Conservation (phyloP, 441 rosid genomes). For the Theobroma grandiflorum region DNA sequence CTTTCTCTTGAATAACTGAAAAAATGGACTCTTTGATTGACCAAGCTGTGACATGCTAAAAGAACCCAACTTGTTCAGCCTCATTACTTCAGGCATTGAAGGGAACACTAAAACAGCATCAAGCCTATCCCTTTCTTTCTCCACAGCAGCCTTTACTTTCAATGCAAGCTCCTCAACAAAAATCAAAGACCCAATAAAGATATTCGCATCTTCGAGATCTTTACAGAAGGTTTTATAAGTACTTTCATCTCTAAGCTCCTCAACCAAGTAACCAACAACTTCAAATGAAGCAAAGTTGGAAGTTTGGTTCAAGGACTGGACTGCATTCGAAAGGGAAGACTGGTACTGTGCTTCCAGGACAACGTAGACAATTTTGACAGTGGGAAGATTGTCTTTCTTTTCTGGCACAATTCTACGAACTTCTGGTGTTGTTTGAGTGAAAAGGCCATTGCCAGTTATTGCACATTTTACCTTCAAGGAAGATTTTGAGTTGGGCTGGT, state of each 20-base stretch:
- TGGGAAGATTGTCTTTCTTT: conserved; percentile 65
- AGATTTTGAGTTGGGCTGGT: conserved; percentile 46
- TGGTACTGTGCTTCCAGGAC: conserved; percentile 99
- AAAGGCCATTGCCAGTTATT: conserved; percentile 85
- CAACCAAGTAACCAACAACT: conserved; percentile 94
- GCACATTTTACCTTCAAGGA: conserved; percentile 62
- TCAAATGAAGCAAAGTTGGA: conserved; percentile 69
- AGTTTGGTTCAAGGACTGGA: conserved; percentile 69
- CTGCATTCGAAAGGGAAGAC: conserved; percentile 79
- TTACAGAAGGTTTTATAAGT: conserved; percentile 79
- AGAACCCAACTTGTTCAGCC: conserved; percentile 94
- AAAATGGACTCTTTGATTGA: conserved; percentile 95
- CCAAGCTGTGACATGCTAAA: conserved; percentile 98
- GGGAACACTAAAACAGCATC: conserved; percentile 98
- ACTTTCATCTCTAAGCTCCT: conserved; percentile 77
- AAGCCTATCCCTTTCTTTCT: conserved; percentile 93
- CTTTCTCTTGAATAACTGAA: conserved; percentile 92
- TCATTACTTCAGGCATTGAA: conserved; percentile 99
- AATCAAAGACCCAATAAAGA: conserved; percentile 94
- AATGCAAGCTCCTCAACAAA: conserved; percentile 94
- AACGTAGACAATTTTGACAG: conserved; percentile 87
- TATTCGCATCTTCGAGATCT: conserved; percentile 88
- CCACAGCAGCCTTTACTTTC: conserved; percentile 90
- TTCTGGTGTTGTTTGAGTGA: conserved; percentile 91
- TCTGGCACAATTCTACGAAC: conserved; percentile 89